phyloP scores from a whole-genome alignment of 441 rosid species.

The Theobroma grandiflorum region DNA sequence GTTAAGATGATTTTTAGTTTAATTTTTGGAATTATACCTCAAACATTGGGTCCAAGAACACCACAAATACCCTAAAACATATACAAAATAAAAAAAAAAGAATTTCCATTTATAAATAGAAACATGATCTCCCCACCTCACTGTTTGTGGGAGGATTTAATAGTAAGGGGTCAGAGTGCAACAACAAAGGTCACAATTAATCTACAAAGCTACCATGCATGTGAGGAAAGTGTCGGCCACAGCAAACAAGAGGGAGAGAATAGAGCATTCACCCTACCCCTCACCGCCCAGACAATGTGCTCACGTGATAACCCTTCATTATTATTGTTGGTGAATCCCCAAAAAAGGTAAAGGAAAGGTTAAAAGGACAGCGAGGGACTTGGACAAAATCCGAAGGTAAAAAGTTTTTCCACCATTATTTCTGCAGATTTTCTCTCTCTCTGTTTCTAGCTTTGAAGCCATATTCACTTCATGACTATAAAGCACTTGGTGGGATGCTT shows the following conservation, averaged over 20 bases:
- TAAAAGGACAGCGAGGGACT: background rate
- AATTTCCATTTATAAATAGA: no score
- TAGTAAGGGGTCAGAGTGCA: no score
- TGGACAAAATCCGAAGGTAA: background rate
- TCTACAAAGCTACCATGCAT: background rate
- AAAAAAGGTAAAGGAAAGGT: background rate
- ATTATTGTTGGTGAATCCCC: background rate
- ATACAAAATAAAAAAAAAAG: no score
- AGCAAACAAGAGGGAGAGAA: background rate
- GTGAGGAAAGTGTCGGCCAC: slow-evolving; percentile 20
- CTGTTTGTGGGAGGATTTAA: no score
- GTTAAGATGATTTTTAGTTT: no score
- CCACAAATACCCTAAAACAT: no score
- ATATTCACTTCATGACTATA: background rate
- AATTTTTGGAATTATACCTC: no score
- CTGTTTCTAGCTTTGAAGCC: background rate
- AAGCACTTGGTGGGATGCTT: background rate
- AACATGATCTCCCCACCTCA: no score
- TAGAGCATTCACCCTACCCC: background rate
- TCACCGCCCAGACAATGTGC: background rate
- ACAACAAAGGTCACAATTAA: no score
- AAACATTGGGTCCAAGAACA: no score
- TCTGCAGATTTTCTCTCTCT: background rate
- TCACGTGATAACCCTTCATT: background rate
- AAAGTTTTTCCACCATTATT: background rate